These are phyloP conservation scores for Linanthus parryae DNA, from an alignment of 148 eudicot genomes.

Conservation along the genomic window DNA sequence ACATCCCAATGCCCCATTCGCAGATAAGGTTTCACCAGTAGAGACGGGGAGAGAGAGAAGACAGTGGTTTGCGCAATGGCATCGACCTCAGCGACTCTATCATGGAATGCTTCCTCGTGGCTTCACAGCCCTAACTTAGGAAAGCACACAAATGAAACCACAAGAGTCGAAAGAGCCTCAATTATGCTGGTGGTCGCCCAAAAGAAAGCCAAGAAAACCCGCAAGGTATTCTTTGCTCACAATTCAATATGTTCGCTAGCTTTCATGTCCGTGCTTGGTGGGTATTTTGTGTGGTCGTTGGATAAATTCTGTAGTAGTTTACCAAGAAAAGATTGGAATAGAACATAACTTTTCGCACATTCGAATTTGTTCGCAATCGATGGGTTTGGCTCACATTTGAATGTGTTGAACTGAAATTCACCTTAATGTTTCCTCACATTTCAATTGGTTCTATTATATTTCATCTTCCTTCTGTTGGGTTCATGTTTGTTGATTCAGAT, in stretches of 20 bases:
- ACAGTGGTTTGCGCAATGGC: too few species aligned
- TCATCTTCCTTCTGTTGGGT: conserved; percentile 1
- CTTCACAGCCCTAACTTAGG: conserved; percentile 24
- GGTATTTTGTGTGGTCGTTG: neutral
- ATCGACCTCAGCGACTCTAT: conserved; percentile 23
- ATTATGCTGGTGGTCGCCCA: conserved; percentile 38
- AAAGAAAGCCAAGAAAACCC: conserved; percentile 61
- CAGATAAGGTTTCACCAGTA: too few species aligned
- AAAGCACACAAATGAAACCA: conserved; percentile 18
- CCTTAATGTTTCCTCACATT: neutral
- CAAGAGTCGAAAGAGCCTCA: conserved; percentile 21
- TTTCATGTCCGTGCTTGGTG: neutral
- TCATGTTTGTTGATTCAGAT: conserved; percentile 32
- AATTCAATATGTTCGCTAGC: neutral
- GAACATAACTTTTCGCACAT: too few species aligned
- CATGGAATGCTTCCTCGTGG: conserved; percentile 52
- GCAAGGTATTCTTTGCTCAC: conserved; percentile 35
- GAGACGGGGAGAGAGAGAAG: too few species aligned
- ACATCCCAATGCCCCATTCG: too few species aligned
- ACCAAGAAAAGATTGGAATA: too few species aligned
- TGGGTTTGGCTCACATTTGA: too few species aligned
- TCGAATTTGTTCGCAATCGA: neutral
- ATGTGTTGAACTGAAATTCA: neutral
- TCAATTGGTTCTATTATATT: neutral
- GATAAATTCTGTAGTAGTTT: too few species aligned